Evolutionary conservation across 106 monocot species (phyloP).

Genomic region (Phalaenopsis equestris): DNA sequence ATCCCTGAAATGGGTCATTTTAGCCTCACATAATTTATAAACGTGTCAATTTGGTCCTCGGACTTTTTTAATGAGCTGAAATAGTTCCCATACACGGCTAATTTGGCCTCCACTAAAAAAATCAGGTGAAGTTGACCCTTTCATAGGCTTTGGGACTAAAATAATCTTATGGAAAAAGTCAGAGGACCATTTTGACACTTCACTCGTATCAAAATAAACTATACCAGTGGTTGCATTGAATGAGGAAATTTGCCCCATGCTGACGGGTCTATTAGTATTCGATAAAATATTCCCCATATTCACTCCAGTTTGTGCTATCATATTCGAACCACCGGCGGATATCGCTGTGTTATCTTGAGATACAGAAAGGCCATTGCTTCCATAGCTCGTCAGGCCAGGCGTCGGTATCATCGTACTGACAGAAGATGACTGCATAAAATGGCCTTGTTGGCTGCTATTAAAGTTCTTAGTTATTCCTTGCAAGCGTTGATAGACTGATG

Average conservation of each 20-base stretch:
- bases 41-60: no score
- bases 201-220: no score
- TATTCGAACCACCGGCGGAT: slow-evolving; percentile 19
- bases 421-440: slow-evolving; percentile 41
- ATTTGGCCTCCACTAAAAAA: no score
- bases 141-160: no score
- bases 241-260: slow-evolving; percentile 24
- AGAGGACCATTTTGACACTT: no score
- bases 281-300: slow-evolving; percentile 25
- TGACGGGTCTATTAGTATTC: slow-evolving; percentile 23
- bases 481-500: slow-evolving; percentile 43
- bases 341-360: slow-evolving; percentile 21
- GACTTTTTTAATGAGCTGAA: no score
- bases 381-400: slow-evolving; percentile 53
- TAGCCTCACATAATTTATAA: no score
- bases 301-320: slow-evolving; percentile 15
- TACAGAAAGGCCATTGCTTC: slow-evolving; percentile 21
- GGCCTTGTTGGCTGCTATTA: slow-evolving; percentile 24
- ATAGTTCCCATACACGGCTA: no score
- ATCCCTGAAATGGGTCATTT: no score
- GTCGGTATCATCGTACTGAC: slow-evolving; percentile 77
- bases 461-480: slow-evolving; percentile 23
- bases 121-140: no score
- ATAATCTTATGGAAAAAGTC: no score
- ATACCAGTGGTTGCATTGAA: slow-evolving; percentile 36